These are phyloP conservation scores for Lophium mytilinum DNA, from an alignment of 495 filamentous ascomycete genomes.

Conservation along the genomic window DNA sequence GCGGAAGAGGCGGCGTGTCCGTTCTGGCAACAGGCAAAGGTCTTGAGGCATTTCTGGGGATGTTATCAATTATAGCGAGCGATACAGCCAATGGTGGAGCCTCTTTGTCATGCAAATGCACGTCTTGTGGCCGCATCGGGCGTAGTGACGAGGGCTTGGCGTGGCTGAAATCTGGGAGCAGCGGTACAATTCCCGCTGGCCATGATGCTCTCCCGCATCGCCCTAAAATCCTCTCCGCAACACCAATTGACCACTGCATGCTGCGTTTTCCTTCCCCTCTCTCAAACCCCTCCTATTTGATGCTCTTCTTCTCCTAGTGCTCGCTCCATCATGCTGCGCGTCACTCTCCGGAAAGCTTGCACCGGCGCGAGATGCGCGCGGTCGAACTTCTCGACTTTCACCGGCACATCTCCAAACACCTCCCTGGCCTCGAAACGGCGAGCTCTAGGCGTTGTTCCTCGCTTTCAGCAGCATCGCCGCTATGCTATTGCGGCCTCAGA, in stretches of 20 bases:
- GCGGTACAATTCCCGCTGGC: background rate
- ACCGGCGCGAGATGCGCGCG: constrained; percentile 23
- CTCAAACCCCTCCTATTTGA: background rate
- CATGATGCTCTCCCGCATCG: background rate
- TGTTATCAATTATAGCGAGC: background rate
- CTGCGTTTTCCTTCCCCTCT: background rate
- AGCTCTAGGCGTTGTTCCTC: constrained; percentile 43
- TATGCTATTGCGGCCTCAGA: constrained; percentile 55
- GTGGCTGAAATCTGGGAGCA: background rate
- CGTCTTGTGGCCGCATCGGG: background rate
- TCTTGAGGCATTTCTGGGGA: background rate
- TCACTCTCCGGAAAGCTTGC: constrained; percentile 29
- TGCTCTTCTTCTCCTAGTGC: background rate
- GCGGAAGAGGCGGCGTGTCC: background rate
- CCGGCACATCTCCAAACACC: constrained; percentile 21
- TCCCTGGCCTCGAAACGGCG: constrained; percentile 41
- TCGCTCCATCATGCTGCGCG: constrained; percentile 33
- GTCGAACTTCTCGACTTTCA: constrained; percentile 23
- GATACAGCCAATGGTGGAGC: background rate
- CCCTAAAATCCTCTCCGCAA: background rate
- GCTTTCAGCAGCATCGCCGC: constrained; percentile 34
- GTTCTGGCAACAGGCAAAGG: background rate
- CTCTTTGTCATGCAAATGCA: background rate
- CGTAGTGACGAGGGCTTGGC: background rate
- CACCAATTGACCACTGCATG: background rate